Percentiles rank a stretch among this genome's conserved stretches.
These are phyloP conservation scores for Boletus sp. DNA, from an alignment of 768 basidiomycete species.

Conservation along the genomic window DNA sequence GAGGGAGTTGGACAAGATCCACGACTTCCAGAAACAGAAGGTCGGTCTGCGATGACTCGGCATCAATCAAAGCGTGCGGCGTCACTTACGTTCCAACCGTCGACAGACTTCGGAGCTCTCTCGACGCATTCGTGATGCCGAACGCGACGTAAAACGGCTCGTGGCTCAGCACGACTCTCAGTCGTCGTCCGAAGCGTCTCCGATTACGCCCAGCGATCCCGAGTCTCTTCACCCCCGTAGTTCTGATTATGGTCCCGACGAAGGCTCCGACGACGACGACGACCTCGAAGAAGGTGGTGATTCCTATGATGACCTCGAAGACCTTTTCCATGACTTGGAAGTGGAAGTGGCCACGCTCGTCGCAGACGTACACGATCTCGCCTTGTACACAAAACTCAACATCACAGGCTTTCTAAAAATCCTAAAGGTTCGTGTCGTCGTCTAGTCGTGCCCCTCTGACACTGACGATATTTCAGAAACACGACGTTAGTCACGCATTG, in stretches of 20 bases:
- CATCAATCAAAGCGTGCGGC: neutral
- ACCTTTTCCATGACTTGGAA: conserved; percentile 82
- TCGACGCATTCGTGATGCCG: conserved; percentile 76
- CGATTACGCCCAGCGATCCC: conserved; percentile 39
- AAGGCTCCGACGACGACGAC: conserved; percentile 63
- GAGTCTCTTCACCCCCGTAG: conserved; percentile 53
- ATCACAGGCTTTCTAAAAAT: conserved; percentile 99
- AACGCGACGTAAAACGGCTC: conserved; percentile 75
- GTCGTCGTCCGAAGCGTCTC: conserved; percentile 24
- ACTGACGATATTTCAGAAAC: conserved; percentile 60
- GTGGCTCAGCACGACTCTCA: conserved; percentile 53
- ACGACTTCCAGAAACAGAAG: conserved; percentile 90
- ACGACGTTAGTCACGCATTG: conserved; percentile 60
- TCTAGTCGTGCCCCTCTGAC: neutral
- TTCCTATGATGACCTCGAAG: conserved; percentile 76
- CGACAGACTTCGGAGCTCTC: conserved; percentile 77
- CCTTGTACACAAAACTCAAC: conserved; percentile 93
- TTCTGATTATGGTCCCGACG: conserved; percentile 53
- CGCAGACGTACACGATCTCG: conserved; percentile 88
- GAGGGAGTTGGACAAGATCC: conserved; percentile 88
- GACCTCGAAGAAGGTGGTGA: conserved; percentile 46
- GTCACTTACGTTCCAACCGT: neutral
- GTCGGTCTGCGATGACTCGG: conserved; percentile 37
- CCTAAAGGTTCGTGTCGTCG: conserved; percentile 61
- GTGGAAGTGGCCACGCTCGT: conserved; percentile 95